A percentile compares a stretch with the other conserved stretches of the same genome.
Conservation (phyloP, 257 asterid genomes). For the Solanum chmielewskii region DNA sequence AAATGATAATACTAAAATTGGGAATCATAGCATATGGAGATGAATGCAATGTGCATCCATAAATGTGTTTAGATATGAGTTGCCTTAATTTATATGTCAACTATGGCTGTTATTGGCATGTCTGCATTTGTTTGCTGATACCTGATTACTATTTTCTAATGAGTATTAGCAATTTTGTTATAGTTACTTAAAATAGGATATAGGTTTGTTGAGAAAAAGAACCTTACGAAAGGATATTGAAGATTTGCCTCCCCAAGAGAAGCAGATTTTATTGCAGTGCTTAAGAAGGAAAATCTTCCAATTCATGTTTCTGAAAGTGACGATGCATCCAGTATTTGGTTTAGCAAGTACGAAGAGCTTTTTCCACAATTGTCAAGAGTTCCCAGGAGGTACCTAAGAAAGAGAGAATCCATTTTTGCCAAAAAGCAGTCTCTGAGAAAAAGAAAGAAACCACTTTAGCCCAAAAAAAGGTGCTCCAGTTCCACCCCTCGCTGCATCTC, state of each 20-base stretch:
- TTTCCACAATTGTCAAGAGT: slow-evolving; percentile 16
- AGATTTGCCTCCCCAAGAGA: slow-evolving; percentile 23
- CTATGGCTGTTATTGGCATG: too few relatives aligned
- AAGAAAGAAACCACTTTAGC: neutral
- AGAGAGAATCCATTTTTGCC: neutral
- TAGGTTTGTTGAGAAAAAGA: slow-evolving; percentile 14
- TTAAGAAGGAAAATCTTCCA: slow-evolving; percentile 14
- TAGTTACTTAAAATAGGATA: slow-evolving; percentile 5
- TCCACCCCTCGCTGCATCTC: neutral
- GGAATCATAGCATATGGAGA: neutral
- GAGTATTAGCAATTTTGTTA: neutral
- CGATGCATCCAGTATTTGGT: neutral
- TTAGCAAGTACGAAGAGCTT: slow-evolving; percentile 15
- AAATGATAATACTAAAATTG: too few relatives aligned
- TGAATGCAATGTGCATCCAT: neutral
- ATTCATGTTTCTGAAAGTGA: neutral
- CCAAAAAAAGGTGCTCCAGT: neutral
- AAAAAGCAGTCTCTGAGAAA: slow-evolving; percentile 14
- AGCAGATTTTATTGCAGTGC: slow-evolving; percentile 26
- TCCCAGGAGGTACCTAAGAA: slow-evolving; percentile 63
- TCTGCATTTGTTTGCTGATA: neutral
- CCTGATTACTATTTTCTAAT: neutral
- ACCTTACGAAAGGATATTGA: slow-evolving; percentile 19
- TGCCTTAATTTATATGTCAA: neutral
- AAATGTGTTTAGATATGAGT: neutral